These are phyloP conservation scores for Aspergillus bridgeri DNA, from an alignment of 495 filamentous ascomycete species.

Conservation along the genomic window DNA sequence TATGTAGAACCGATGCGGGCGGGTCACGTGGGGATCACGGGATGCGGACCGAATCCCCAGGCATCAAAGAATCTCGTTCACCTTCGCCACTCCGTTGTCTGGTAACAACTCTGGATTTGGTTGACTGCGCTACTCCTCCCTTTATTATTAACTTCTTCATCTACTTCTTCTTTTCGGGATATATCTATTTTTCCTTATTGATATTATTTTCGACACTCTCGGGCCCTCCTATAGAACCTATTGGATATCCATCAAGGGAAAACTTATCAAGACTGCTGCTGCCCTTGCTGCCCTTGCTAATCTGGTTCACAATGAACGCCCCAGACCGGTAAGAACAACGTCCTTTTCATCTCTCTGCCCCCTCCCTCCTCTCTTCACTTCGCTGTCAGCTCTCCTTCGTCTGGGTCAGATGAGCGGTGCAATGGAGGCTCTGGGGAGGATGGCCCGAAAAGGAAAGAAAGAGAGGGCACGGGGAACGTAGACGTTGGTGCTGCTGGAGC, in stretches of 20 bases:
- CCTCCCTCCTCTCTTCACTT: neutral
- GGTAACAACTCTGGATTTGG: too few relatives aligned
- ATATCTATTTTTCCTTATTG: too few relatives aligned
- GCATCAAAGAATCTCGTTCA: neutral
- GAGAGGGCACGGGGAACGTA: neutral
- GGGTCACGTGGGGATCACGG: neutral
- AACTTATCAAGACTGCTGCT: neutral
- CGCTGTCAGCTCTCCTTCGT: neutral
- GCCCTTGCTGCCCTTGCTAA: neutral
- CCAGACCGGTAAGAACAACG: conserved; percentile 56
- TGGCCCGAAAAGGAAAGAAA: conserved; percentile 5
- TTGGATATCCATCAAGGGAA: neutral
- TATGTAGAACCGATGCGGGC: too few relatives aligned
- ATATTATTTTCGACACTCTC: too few relatives aligned
- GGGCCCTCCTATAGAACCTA: too few relatives aligned
- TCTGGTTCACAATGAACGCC: conserved; percentile 58
- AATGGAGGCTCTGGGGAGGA: neutral
- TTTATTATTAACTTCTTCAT: too few relatives aligned
- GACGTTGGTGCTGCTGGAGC: neutral
- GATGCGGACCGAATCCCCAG: neutral
- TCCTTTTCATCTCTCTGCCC: conserved; percentile 4
- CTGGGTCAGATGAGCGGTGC: neutral
- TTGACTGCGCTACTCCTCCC: too few relatives aligned
- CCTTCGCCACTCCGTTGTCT: too few relatives aligned
- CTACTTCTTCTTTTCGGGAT: too few relatives aligned